phyloP scores from a whole-genome alignment of 352 stramenopile species.

The Blastocystis sp. region DNA sequence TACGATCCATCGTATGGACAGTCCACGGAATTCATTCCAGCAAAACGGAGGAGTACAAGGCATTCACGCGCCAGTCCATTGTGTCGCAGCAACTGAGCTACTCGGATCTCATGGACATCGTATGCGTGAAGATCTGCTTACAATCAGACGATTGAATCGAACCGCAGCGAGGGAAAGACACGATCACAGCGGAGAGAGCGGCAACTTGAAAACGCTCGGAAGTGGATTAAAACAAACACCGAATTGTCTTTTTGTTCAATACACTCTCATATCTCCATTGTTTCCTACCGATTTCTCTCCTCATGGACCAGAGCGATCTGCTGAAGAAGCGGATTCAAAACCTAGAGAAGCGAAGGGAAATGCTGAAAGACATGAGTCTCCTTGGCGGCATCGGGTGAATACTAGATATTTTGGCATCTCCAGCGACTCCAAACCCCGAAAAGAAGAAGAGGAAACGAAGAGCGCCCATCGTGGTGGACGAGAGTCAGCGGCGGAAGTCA shows the following conservation, averaged over 20 bases:
- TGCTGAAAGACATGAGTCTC: background rate
- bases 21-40: background rate
- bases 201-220: slow-evolving; percentile 22
- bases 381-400: background rate
- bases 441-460: background rate
- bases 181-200: slow-evolving; percentile 19
- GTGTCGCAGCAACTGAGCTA: background rate
- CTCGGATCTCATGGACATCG: slow-evolving; percentile 17
- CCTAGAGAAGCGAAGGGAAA: background rate
- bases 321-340: background rate
- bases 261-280: no score
- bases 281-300: background rate
- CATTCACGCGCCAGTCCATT: background rate
- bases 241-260: slow-evolving; percentile 1
- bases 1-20: background rate
- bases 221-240: slow-evolving; percentile 13
- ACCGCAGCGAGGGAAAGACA: slow-evolving; percentile 12
- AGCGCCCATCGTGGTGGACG: background rate
- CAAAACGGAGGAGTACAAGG: background rate
- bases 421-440: background rate
- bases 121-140: background rate
- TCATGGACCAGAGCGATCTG: background rate
- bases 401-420: background rate
- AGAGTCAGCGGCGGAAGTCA: background rate
- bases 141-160: background rate